phyloP scores from a whole-genome alignment of 2,329 filamentous ascomycete species.

The Aureobasidium lini region DNA sequence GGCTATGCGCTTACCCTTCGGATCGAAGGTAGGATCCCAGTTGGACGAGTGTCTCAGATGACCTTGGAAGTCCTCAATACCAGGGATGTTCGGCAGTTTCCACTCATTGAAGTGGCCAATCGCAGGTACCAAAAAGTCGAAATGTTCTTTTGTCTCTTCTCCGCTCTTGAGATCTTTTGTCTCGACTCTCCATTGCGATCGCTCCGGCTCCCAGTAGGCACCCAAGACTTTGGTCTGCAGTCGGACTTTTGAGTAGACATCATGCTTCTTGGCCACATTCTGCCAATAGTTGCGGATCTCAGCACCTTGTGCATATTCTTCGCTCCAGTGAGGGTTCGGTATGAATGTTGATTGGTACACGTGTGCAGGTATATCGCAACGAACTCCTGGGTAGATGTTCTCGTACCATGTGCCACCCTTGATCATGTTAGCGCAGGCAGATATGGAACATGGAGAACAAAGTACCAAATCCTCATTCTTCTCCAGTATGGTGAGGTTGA shows the following conservation, averaged over 20 bases:
- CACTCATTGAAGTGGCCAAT: slow-evolving; percentile 60
- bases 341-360: slow-evolving; percentile 63
- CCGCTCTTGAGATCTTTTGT: slow-evolving; percentile 19
- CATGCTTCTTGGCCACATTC: slow-evolving; percentile 53
- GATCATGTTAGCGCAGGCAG: slow-evolving; percentile 13
- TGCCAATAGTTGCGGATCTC: slow-evolving; percentile 66
- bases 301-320: slow-evolving; percentile 57
- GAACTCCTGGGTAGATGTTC: slow-evolving; percentile 54
- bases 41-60: slow-evolving; percentile 31
- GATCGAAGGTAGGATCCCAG: slow-evolving; percentile 28
- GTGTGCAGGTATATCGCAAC: slow-evolving; percentile 62
- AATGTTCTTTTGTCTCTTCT: slow-evolving; percentile 38
- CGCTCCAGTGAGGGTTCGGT: slow-evolving; percentile 61
- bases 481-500: slow-evolving; percentile 59
- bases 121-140: slow-evolving; percentile 56
- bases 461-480: slow-evolving; percentile 59
- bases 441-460: too few species aligned
- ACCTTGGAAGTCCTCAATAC: slow-evolving; percentile 31
- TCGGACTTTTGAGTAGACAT: slow-evolving; percentile 53
- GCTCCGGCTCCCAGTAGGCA: slow-evolving; percentile 47
- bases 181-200: slow-evolving; percentile 51
- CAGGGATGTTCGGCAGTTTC: slow-evolving; percentile 53
- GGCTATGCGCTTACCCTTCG: slow-evolving; percentile 32
- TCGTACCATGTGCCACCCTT: slow-evolving; percentile 43
- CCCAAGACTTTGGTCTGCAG: slow-evolving; percentile 50